phyloP scores from a whole-genome alignment of 139 green algal species.

The Spirogloea muscicola region DNA sequence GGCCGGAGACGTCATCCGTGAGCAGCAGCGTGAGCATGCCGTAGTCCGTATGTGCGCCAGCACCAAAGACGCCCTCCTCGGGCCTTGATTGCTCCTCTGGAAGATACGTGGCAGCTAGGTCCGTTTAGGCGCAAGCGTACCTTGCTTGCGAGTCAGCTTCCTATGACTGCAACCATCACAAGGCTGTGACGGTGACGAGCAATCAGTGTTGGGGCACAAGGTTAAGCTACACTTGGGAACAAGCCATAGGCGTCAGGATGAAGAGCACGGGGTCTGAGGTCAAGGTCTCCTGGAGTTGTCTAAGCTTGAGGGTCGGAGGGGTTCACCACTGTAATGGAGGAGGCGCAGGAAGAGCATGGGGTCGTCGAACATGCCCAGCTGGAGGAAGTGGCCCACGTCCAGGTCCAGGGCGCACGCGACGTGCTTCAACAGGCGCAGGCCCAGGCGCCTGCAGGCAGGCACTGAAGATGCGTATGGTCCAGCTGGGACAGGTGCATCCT shows the following conservation, averaged over 20 bases:
- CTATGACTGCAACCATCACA: too few species aligned
- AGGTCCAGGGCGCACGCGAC: constrained; percentile 73
- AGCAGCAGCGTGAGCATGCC: constrained; percentile 87
- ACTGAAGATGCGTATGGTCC: too few species aligned
- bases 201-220: too few species aligned
- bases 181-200: too few species aligned
- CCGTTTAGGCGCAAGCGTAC: too few species aligned
- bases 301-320: not conserved
- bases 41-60: constrained; percentile 87
- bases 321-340: constrained; percentile 74
- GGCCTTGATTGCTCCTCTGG: constrained; percentile 26
- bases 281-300: not conserved
- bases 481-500: too few species aligned
- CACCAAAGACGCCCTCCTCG: constrained; percentile 50
- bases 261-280: not conserved
- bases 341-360: constrained; percentile 79
- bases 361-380: constrained; percentile 56
- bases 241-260: not conserved
- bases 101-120: too few species aligned
- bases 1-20: constrained; percentile 61
- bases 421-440: constrained; percentile 63
- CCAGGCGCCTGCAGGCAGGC: not conserved
- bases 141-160: too few species aligned
- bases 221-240: not conserved
- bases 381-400: constrained; percentile 61